These are phyloP conservation scores for Myrica gale DNA, from an alignment of 306 rosid genomes.

Conservation along the genomic window DNA sequence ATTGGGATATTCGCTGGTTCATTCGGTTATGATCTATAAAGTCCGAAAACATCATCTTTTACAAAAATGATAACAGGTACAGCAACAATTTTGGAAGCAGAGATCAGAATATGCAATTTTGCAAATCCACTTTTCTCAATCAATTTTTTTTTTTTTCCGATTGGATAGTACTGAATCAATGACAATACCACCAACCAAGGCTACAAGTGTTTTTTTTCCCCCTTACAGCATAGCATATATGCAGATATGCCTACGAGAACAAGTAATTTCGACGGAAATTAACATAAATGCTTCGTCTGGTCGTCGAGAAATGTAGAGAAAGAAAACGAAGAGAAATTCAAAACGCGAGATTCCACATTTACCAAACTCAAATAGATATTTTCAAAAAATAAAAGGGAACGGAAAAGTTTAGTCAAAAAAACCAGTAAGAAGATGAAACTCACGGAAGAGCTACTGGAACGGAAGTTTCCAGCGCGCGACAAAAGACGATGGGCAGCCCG, in stretches of 20 bases:
- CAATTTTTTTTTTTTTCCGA: background rate
- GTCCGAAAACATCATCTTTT: background rate
- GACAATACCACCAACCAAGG: background rate
- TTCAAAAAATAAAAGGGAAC: background rate
- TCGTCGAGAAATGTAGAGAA: background rate
- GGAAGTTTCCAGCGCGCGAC: slow-evolving; percentile 48
- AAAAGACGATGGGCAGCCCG: slow-evolving; percentile 65
- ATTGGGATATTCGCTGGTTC: background rate
- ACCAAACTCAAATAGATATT: background rate
- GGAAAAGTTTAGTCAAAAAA: background rate
- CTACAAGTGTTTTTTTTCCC: background rate
- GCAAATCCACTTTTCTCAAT: background rate
- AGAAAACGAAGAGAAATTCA: background rate
- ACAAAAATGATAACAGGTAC: background rate
- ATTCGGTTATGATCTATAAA: background rate
- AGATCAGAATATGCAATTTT: background rate
- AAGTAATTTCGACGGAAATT: background rate
- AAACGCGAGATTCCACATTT: background rate
- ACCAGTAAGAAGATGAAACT: slow-evolving; percentile 32
- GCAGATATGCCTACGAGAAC: background rate
- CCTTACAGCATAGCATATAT: background rate
- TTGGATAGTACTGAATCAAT: background rate
- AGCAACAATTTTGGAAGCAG: background rate
- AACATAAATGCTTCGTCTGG: background rate
- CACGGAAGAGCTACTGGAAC: slow-evolving; percentile 51